Percentiles rank a stretch among this genome's conserved stretches.
Evolutionary conservation across 768 basidiomycete genomes (phyloP).

Genomic region (Russula emetica): DNA sequence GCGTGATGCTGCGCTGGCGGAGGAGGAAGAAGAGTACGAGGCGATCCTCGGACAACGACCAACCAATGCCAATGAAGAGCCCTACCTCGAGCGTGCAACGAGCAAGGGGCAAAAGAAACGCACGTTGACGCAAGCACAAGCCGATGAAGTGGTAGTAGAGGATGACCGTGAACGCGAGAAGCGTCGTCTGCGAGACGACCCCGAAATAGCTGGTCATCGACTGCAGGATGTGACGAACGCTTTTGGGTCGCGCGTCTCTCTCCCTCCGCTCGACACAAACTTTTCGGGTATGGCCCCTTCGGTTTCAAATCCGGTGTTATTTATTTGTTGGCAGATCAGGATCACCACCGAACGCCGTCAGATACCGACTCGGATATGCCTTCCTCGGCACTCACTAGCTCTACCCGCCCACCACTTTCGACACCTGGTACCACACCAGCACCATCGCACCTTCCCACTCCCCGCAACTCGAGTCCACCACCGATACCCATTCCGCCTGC

Average conservation of each 20-base stretch:
- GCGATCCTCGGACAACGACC: conserved; percentile 33
- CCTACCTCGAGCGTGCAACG: conserved; percentile 35
- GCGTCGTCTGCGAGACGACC: conserved; percentile 40
- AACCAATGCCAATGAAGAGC: conserved; percentile 38
- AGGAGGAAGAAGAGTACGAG: conserved; percentile 51
- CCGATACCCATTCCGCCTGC: conserved; percentile 34
- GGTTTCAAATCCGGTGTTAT: conserved; percentile 8
- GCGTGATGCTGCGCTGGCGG: conserved; percentile 51
- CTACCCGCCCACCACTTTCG: conserved; percentile 38
- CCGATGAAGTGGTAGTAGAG: conserved; percentile 33
- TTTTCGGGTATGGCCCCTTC: conserved; percentile 34
- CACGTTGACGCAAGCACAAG: conserved; percentile 39
- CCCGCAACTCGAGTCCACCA: conserved; percentile 35
- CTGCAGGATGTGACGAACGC: conserved; percentile 66
- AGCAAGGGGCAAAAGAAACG: conserved; percentile 52
- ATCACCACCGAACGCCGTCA: conserved; percentile 10
- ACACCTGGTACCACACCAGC: conserved; percentile 45
- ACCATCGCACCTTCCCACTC: conserved; percentile 43
- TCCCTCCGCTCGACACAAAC: conserved; percentile 38
- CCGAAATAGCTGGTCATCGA: conserved; percentile 40
- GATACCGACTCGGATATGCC: conserved; percentile 28
- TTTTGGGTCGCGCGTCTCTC: conserved; percentile 37
- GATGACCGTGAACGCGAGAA: conserved; percentile 31
- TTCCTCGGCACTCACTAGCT: conserved; percentile 33
- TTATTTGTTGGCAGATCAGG: conserved; percentile 27